phyloP scores from a whole-genome alignment of 768 basidiomycete genomes.

The Lactarius indigo region DNA sequence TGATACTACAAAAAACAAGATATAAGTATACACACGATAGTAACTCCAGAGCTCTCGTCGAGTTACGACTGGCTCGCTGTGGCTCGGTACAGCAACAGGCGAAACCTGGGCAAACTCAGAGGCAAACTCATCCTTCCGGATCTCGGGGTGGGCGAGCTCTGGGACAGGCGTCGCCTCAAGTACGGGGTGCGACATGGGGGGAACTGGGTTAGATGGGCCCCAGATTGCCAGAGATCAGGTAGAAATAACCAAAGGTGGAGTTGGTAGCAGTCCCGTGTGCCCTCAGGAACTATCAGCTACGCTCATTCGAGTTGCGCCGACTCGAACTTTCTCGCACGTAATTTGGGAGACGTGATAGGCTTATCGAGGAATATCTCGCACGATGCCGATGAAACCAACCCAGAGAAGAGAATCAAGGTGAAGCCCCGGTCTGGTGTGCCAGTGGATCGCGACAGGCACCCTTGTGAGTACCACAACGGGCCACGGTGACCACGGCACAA shows the following conservation, averaged over 20 bases:
- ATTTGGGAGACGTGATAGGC: too few relatives aligned
- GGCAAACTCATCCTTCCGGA: background rate
- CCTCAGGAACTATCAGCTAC: too few relatives aligned
- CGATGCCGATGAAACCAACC: too few relatives aligned
- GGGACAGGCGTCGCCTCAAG: background rate
- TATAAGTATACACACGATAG: slow-evolving; percentile 48
- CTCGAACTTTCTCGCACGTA: too few relatives aligned
- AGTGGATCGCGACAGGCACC: too few relatives aligned
- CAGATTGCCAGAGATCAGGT: background rate
- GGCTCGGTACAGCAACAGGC: slow-evolving; percentile 25
- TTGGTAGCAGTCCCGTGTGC: background rate
- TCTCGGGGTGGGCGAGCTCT: background rate
- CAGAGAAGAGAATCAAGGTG: too few relatives aligned
- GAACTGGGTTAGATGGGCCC: background rate
- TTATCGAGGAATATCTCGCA: too few relatives aligned
- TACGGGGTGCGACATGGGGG: background rate
- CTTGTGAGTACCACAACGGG: too few relatives aligned
- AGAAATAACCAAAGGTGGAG: background rate
- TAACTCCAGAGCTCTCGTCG: slow-evolving; percentile 76
- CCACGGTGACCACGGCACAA: too few relatives aligned
- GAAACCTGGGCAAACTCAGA: background rate
- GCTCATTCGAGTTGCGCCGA: too few relatives aligned
- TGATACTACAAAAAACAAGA: slow-evolving; percentile 33
- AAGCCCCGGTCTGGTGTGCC: too few relatives aligned
- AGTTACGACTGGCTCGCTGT: slow-evolving; percentile 64